Evolutionary conservation across 306 rosid species (phyloP).

Genomic region (Cicer chorassanicum): DNA sequence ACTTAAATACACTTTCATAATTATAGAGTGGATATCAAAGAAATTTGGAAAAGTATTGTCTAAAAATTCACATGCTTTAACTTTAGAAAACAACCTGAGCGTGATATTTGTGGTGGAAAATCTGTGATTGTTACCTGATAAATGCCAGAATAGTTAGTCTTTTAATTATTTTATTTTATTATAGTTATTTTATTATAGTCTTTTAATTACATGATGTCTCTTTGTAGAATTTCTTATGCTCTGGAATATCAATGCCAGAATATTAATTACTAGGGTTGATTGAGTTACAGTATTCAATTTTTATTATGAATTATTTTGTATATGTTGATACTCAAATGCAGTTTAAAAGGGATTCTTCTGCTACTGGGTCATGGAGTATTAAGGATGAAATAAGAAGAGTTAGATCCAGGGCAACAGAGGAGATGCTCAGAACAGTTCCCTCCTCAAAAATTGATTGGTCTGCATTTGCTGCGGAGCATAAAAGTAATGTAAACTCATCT

Average conservation of each 20-base stretch:
- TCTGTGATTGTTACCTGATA: conserved; percentile 19
- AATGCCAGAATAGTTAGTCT: conserved; percentile 17
- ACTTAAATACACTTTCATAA: not conserved
- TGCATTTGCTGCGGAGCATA: conserved; percentile 53
- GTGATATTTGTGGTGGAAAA: conserved; percentile 21
- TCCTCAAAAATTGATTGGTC: conserved; percentile 80
- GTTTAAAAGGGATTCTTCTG: conserved; percentile 70
- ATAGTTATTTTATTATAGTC: conserved; percentile 16
- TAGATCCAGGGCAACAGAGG: conserved; percentile 91
- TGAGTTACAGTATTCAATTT: conserved; percentile 28
- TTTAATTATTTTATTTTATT: conserved; percentile 6
- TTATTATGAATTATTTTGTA: conserved; percentile 34
- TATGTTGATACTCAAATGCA: conserved; percentile 56
- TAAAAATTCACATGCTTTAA: conserved; percentile 25
- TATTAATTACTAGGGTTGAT: conserved; percentile 10
- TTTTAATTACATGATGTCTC: conserved; percentile 7
- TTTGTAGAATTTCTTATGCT: conserved; percentile 29
- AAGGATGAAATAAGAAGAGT: conserved; percentile 94
- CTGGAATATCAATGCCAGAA: conserved; percentile 31
- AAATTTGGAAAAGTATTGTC: conserved; percentile 5
- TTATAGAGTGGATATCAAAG: not conserved
- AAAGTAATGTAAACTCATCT: conserved; percentile 50
- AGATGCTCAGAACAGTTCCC: conserved; percentile 78
- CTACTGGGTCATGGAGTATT: conserved; percentile 92
- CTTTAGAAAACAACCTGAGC: conserved; percentile 20